Conservation (phyloP, 1,284 basidiomycete genomes). For the Neonothopanus nambi region DNA sequence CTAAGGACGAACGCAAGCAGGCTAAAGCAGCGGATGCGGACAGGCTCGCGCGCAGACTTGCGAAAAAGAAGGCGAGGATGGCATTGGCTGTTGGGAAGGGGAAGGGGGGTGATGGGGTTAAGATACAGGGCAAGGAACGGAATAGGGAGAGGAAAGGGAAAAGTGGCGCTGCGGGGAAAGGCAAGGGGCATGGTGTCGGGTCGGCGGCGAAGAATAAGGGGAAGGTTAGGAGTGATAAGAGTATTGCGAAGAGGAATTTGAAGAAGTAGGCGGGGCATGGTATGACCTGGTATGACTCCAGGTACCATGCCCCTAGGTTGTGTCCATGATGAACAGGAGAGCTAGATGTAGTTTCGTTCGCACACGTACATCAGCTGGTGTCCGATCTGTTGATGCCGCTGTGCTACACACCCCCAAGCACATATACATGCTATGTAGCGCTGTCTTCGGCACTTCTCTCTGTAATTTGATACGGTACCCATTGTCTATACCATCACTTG, state of each 20-base stretch:
- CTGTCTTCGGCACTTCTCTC: no score
- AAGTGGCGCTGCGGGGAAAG: slow-evolving; percentile 36
- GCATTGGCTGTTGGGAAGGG: slow-evolving; percentile 19
- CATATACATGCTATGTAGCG: no score
- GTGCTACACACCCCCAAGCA: no score
- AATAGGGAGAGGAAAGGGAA: slow-evolving; percentile 45
- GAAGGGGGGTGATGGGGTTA: slow-evolving; percentile 40
- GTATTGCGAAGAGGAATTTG: slow-evolving; percentile 52
- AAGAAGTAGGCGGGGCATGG: slow-evolving; percentile 45
- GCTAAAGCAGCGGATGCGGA: slow-evolving; percentile 78
- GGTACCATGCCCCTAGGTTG: no score
- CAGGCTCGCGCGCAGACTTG: slow-evolving; percentile 78
- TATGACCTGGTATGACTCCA: no score
- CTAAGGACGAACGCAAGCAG: slow-evolving; percentile 85
- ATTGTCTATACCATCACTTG: no score
- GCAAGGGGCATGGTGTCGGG: slow-evolving; percentile 12
- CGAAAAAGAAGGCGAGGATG: slow-evolving; percentile 81
- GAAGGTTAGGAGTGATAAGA: slow-evolving; percentile 60
- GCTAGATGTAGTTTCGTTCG: no score
- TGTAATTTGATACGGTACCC: no score
- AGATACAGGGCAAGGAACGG: slow-evolving; percentile 40
- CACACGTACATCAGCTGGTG: no score
- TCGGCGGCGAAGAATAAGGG: slow-evolving; percentile 40
- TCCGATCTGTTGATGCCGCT: no score
- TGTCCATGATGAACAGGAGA: no score